Evolutionary conservation across 257 asterid species (phyloP).

Genomic region (Solanum megistacrolobum): DNA sequence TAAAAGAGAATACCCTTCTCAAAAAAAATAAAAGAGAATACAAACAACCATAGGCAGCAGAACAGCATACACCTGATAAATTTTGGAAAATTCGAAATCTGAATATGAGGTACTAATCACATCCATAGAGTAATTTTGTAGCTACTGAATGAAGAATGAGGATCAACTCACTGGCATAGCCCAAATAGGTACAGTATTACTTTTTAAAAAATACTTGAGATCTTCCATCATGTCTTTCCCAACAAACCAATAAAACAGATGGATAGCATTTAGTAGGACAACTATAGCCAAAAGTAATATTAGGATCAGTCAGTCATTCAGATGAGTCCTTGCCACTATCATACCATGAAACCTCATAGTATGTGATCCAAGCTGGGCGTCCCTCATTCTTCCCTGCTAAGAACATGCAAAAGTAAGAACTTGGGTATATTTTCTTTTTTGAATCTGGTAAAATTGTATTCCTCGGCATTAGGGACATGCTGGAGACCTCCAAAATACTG

Average conservation of each 20-base stretch:
- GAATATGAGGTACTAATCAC: not conserved
- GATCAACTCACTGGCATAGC: slow-evolving; percentile 51
- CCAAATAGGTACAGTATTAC: slow-evolving; percentile 55
- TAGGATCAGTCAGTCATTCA: slow-evolving; percentile 76
- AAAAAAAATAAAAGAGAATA: slow-evolving; percentile 47
- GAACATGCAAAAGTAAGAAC: not conserved
- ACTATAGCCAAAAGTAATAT: slow-evolving; percentile 35
- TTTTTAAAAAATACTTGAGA: slow-evolving; percentile 54
- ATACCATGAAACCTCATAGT: slow-evolving; percentile 65
- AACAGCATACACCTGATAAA: slow-evolving; percentile 37
- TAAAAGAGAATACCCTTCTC: slow-evolving; percentile 49
- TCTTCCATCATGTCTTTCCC: slow-evolving; percentile 83
- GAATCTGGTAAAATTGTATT: not conserved
- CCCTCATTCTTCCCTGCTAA: slow-evolving; percentile 50
- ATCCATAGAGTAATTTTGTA: not conserved
- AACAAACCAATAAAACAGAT: slow-evolving; percentile 68
- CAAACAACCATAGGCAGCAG: slow-evolving; percentile 46
- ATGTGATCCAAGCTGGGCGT: slow-evolving; percentile 39
- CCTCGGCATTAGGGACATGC: not conserved
- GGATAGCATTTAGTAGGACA: slow-evolving; percentile 32
- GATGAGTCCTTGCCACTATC: slow-evolving; percentile 49
- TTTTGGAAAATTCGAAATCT: not conserved
- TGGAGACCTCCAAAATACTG: not conserved
- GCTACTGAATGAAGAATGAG: not conserved
- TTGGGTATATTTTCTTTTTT: not conserved